These are phyloP conservation scores for Pseudotulostoma volvatum DNA, from an alignment of 495 filamentous ascomycete genomes.

Conservation along the genomic window DNA sequence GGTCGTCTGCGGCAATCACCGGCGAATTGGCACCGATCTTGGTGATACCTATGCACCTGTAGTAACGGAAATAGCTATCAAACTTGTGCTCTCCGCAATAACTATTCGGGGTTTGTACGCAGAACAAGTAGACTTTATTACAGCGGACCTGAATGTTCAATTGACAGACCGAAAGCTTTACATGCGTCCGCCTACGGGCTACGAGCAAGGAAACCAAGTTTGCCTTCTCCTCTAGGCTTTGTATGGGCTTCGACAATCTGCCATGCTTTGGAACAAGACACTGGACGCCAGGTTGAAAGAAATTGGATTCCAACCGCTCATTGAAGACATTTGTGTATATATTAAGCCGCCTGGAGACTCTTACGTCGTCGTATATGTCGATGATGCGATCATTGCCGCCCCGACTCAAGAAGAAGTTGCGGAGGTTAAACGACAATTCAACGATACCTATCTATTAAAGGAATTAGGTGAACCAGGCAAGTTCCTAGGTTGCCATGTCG, in stretches of 20 bases:
- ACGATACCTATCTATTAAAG: slow-evolving; percentile 13
- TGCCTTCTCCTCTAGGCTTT: background rate
- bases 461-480: slow-evolving; percentile 12
- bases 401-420: slow-evolving; percentile 9
- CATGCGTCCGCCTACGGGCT: background rate
- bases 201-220: background rate
- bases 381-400: background rate
- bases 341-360: background rate
- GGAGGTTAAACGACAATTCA: slow-evolving; percentile 14
- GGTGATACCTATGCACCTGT: background rate
- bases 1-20: slow-evolving; percentile 1
- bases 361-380: background rate
- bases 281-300: background rate
- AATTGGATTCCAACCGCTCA: background rate
- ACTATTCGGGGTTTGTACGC: background rate
- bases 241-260: background rate
- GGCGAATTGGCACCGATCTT: slow-evolving; percentile 15
- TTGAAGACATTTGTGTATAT: background rate
- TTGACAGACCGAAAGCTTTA: background rate
- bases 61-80: background rate
- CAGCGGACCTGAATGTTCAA: background rate
- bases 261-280: background rate
- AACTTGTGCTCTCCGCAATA: slow-evolving; percentile 4
- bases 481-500: slow-evolving; percentile 20
- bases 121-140: background rate